These are phyloP conservation scores for Arthrobotrys megalospora DNA, from an alignment of 2,329 filamentous ascomycete species.

Conservation along the genomic window DNA sequence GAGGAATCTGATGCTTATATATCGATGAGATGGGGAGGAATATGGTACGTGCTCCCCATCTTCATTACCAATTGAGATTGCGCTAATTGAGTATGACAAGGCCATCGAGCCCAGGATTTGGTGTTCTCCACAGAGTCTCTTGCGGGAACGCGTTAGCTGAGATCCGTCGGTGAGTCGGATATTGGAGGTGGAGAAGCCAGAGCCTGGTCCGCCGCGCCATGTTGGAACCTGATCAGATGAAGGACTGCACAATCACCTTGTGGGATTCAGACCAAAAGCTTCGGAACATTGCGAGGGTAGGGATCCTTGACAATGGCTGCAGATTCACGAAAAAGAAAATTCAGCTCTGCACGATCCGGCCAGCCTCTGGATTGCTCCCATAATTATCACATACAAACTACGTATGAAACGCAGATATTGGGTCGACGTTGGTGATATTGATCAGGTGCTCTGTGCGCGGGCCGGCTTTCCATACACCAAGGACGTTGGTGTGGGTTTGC, in stretches of 20 bases:
- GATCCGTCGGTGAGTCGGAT: conserved; percentile 61
- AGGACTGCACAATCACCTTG: conserved; percentile 51
- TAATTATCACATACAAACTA: conserved; percentile 23
- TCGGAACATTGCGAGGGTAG: conserved; percentile 40
- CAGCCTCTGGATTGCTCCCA: conserved; percentile 20
- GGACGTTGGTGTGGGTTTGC: conserved; percentile 26
- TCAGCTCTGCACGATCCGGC: conserved; percentile 27
- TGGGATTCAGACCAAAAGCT: conserved; percentile 30
- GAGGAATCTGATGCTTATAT: conserved; percentile 52
- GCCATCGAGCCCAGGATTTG: neutral
- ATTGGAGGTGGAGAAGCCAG: conserved; percentile 56
- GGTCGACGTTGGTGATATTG: conserved; percentile 47
- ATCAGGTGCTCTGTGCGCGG: conserved; percentile 57
- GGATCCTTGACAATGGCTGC: conserved; percentile 19
- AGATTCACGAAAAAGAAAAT: conserved; percentile 50
- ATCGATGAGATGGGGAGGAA: conserved; percentile 16
- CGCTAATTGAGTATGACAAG: conserved; percentile 31
- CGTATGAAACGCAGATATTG: conserved; percentile 52
- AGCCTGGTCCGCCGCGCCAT: conserved; percentile 17
- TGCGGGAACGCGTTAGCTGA: conserved; percentile 48
- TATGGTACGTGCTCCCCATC: neutral
- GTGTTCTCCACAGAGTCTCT: conserved; percentile 36
- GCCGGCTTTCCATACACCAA: conserved; percentile 56
- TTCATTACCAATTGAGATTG: conserved; percentile 13
- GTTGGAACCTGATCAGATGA: conserved; percentile 31